A percentile compares a stretch with the other conserved stretches of the same genome.
These are phyloP conservation scores for Pseudocercospora vitis DNA, from an alignment of 2,329 filamentous ascomycete genomes.

Conservation along the genomic window DNA sequence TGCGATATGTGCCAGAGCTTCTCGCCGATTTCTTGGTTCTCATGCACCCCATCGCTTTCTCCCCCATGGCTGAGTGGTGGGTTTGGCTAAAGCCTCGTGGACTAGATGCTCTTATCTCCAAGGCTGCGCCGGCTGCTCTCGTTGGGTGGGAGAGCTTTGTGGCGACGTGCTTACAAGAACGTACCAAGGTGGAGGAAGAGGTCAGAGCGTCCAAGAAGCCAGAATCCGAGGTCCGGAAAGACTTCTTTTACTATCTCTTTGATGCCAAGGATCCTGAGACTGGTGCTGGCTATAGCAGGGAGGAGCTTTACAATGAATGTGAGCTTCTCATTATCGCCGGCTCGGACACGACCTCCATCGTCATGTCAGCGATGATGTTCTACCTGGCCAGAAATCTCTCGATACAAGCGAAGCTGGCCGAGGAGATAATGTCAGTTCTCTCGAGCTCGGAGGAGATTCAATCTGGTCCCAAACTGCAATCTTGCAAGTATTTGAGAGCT, in stretches of 20 bases:
- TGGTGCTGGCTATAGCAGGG: slow-evolving; percentile 22
- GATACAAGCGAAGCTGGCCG: slow-evolving; percentile 31
- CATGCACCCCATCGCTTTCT: slow-evolving; percentile 19
- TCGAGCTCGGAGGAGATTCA: slow-evolving; percentile 32
- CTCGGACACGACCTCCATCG: slow-evolving; percentile 35
- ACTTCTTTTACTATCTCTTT: slow-evolving; percentile 28
- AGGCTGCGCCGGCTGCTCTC: slow-evolving; percentile 42
- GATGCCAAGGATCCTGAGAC: slow-evolving; percentile 28
- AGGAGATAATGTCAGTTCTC: slow-evolving; percentile 39
- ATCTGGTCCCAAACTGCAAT: slow-evolving; percentile 33
- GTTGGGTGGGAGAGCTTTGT: slow-evolving; percentile 46
- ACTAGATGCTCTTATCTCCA: slow-evolving; percentile 45
- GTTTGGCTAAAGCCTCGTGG: slow-evolving; percentile 24
- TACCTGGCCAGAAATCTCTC: slow-evolving; percentile 34
- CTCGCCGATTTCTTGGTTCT: slow-evolving; percentile 20
- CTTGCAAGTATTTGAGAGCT: slow-evolving; percentile 44
- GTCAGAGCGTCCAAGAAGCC: slow-evolving; percentile 2
- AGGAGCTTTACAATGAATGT: slow-evolving; percentile 26
- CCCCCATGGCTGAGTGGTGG: slow-evolving; percentile 22
- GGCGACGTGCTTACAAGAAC: slow-evolving; percentile 43
- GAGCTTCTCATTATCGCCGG: slow-evolving; percentile 29
- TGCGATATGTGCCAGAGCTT: slow-evolving; percentile 27
- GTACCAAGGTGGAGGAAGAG: slow-evolving; percentile 38
- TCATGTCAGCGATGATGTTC: slow-evolving; percentile 35
- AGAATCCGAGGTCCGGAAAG: slow-evolving; percentile 12